These are phyloP conservation scores for Lizonia empirigonia DNA, from an alignment of 2,329 filamentous ascomycete genomes.

Conservation along the genomic window DNA sequence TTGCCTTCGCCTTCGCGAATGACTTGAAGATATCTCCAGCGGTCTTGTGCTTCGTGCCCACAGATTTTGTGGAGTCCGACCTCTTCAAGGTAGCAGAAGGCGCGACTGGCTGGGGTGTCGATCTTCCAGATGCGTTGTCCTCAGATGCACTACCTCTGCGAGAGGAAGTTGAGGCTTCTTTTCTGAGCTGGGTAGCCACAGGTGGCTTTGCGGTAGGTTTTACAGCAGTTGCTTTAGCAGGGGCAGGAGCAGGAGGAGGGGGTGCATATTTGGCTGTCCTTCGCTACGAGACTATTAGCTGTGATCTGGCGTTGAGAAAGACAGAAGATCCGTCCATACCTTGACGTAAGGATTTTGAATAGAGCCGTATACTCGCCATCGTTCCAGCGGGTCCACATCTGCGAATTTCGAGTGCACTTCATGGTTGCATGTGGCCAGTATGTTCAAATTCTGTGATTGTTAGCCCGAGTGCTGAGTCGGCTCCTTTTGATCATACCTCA, in stretches of 20 bases:
- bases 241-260: constrained; percentile 40
- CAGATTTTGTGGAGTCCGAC: constrained; percentile 46
- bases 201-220: constrained; percentile 31
- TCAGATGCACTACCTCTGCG: constrained; percentile 35
- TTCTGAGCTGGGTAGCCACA: constrained; percentile 24
- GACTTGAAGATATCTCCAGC: constrained; percentile 71
- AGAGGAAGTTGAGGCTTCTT: constrained; percentile 26
- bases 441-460: constrained; percentile 63
- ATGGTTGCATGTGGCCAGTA: constrained; percentile 71
- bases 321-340: constrained; percentile 38
- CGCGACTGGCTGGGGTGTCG: constrained; percentile 38
- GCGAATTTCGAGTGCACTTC: constrained; percentile 63
- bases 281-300: constrained; percentile 48
- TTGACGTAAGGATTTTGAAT: constrained; percentile 75
- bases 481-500: constrained; percentile 55
- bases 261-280: constrained; percentile 46
- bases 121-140: constrained; percentile 44
- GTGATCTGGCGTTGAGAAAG: neutral
- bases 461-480: constrained; percentile 47
- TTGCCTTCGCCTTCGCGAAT: constrained; percentile 73
- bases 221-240: constrained; percentile 18
- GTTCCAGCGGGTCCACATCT: constrained; percentile 64
- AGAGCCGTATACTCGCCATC: constrained; percentile 69
- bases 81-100: constrained; percentile 37
- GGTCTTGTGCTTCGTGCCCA: constrained; percentile 65